Conservation (phyloP, 1,284 basidiomycete species). For the Rhodotorula sp. region DNA sequence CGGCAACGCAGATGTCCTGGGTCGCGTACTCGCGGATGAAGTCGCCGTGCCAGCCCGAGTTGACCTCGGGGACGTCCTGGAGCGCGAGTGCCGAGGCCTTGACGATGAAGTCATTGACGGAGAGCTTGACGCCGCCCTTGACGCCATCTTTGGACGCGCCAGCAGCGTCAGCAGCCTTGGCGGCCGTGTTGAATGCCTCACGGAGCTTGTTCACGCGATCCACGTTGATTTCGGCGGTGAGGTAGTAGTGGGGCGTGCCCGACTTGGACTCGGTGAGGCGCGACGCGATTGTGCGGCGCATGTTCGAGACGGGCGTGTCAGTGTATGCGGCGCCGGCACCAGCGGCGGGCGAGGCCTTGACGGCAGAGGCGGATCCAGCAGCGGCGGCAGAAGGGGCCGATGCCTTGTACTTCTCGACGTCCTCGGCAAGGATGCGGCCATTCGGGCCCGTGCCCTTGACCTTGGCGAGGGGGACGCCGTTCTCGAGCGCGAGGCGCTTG, state of each 20-base stretch:
- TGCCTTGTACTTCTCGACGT: conserved; percentile 78
- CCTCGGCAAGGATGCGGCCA: conserved; percentile 89
- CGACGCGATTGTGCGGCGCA: conserved; percentile 88
- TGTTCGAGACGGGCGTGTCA: conserved; percentile 89
- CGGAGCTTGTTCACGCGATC: conserved; percentile 92
- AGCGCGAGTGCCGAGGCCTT: conserved; percentile 91
- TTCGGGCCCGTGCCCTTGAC: conserved; percentile 93
- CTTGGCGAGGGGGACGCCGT: conserved; percentile 84
- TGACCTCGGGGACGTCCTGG: conserved; percentile 92
- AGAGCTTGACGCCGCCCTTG: conserved; percentile 70
- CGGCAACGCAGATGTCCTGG: conserved; percentile 94
- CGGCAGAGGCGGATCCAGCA: conserved; percentile 52
- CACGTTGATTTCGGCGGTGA: conserved; percentile 95
- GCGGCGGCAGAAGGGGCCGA: conserved; percentile 39
- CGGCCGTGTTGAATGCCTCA: conserved; percentile 86
- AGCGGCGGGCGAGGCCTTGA: conserved; percentile 52
- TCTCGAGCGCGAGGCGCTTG: conserved; percentile 93
- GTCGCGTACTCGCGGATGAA: conserved; percentile 95
- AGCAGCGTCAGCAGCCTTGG: conserved; percentile 65
- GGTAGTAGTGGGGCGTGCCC: conserved; percentile 94
- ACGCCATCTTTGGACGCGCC: conserved; percentile 63
- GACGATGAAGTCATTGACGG: conserved; percentile 97
- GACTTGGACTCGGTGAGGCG: conserved; percentile 92
- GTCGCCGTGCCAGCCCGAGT: conserved; percentile 97
- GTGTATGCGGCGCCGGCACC: conserved; percentile 66